A percentile compares a stretch with the other conserved stretches of the same genome.
phyloP scores from a whole-genome alignment of 768 basidiomycete genomes.

The Gymnopilus dilepis region DNA sequence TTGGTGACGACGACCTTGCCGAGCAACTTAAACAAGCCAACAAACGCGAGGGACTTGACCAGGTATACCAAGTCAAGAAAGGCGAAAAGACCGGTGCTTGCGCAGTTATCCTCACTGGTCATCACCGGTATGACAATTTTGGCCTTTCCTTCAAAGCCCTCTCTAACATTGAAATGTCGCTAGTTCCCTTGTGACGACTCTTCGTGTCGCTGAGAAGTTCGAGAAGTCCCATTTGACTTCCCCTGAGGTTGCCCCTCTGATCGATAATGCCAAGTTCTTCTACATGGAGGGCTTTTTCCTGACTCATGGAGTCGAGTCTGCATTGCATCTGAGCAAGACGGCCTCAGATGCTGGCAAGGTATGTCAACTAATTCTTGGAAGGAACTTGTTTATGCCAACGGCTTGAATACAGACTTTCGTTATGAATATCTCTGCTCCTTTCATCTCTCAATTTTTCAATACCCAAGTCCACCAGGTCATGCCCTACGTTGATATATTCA shows the following conservation, averaged over 20 bases:
- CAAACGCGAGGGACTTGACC: conserved; percentile 85
- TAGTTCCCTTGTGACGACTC: conserved; percentile 91
- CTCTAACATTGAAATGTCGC: neutral
- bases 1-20: conserved; percentile 92
- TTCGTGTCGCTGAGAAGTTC: conserved; percentile 92
- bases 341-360: conserved; percentile 82
- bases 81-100: conserved; percentile 95
- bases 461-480: conserved; percentile 81
- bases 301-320: conserved; percentile 83
- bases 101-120: conserved; percentile 93
- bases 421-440: conserved; percentile 95
- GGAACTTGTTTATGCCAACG: neutral
- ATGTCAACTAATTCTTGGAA: neutral
- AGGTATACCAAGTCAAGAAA: conserved; percentile 88
- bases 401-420: conserved; percentile 68
- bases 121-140: conserved; percentile 68
- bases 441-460: conserved; percentile 94
- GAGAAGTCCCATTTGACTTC: conserved; percentile 80
- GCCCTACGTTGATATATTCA: conserved; percentile 85
- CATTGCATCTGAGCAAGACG: conserved; percentile 76
- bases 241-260: conserved; percentile 71
- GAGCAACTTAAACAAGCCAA: conserved; percentile 90
- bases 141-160: neutral
- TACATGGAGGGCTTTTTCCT: conserved; percentile 99
- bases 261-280: conserved; percentile 83